Percentiles rank a stretch among this genome's conserved stretches.
Evolutionary conservation across 805 yeast species (phyloP).

Genomic region (Suhomyces emberorum): DNA sequence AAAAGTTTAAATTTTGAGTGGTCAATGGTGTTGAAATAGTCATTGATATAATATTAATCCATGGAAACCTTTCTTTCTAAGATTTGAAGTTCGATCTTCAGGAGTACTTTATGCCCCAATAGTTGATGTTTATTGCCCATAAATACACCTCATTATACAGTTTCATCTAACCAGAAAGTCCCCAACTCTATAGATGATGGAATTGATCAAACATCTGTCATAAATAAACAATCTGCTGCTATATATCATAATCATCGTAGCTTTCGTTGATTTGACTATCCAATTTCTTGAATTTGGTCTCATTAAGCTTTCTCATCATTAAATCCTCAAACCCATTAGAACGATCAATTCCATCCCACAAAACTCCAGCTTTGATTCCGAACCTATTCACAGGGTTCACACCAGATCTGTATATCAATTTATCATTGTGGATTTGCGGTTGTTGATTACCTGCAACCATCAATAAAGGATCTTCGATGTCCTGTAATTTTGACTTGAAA

Average conservation of each 20-base stretch:
- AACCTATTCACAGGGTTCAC: conserved; percentile 67
- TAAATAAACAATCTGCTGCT: not conserved
- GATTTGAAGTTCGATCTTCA: too few species aligned
- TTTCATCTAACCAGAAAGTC: too few species aligned
- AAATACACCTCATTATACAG: too few species aligned
- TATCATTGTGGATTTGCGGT: conserved; percentile 19
- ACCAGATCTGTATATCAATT: conserved; percentile 41
- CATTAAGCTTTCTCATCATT: conserved; percentile 44
- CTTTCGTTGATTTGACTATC: conserved; percentile 9
- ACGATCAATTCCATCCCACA: conserved; percentile 93
- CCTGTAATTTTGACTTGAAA: conserved; percentile 13
- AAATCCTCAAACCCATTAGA: conserved; percentile 80
- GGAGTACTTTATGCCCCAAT: too few species aligned
- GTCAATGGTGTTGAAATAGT: too few species aligned
- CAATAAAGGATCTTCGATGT: conserved; percentile 59
- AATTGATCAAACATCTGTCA: too few species aligned
- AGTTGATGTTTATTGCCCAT: too few species aligned
- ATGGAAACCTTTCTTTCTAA: too few species aligned
- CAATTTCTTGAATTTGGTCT: conserved; percentile 18
- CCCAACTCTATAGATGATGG: too few species aligned
- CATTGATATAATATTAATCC: too few species aligned
- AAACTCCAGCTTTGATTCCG: conserved; percentile 68
- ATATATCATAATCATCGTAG: conserved; percentile 5
- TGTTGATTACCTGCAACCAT: conserved; percentile 34
- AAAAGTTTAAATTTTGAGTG: too few species aligned